These are phyloP conservation scores for Trametes coccinea DNA, from an alignment of 768 basidiomycete genomes.

Conservation along the genomic window DNA sequence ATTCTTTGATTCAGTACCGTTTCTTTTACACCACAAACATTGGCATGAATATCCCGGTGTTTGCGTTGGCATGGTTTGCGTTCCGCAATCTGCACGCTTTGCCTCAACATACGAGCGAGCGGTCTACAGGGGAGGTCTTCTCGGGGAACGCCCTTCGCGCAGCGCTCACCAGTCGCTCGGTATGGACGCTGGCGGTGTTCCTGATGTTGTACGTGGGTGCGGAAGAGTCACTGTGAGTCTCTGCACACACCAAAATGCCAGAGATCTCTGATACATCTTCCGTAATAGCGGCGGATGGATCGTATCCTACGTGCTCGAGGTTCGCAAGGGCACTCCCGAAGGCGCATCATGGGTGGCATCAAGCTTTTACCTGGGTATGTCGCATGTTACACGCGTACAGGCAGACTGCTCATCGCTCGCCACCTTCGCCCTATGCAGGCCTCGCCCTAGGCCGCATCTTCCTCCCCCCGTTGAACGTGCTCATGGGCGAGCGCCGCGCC, in stretches of 20 bases:
- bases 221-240: constrained; percentile 31
- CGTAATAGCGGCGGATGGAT: constrained; percentile 32
- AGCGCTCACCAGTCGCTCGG: constrained; percentile 26
- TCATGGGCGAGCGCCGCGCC: constrained; percentile 32
- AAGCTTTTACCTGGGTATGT: constrained; percentile 30
- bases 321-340: constrained; percentile 30
- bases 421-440: constrained; percentile 11
- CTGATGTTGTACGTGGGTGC: constrained; percentile 32
- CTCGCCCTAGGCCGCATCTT: constrained; percentile 31
- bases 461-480: constrained; percentile 29
- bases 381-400: not conserved
- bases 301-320: constrained; percentile 31
- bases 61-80: constrained; percentile 26
- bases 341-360: constrained; percentile 34
- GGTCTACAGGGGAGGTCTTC: not conserved
- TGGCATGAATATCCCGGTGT: constrained; percentile 27
- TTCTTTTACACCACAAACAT: constrained; percentile 31
- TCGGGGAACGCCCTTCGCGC: constrained; percentile 10
- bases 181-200: constrained; percentile 32
- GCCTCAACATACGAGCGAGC: constrained; percentile 21
- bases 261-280: not conserved
- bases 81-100: constrained; percentile 27
- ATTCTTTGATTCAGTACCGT: constrained; percentile 18
- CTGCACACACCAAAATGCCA: not conserved
- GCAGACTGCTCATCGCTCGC: not conserved